Conservation (phyloP, 2,329 filamentous ascomycete species). For the Alternaria sp. region DNA sequence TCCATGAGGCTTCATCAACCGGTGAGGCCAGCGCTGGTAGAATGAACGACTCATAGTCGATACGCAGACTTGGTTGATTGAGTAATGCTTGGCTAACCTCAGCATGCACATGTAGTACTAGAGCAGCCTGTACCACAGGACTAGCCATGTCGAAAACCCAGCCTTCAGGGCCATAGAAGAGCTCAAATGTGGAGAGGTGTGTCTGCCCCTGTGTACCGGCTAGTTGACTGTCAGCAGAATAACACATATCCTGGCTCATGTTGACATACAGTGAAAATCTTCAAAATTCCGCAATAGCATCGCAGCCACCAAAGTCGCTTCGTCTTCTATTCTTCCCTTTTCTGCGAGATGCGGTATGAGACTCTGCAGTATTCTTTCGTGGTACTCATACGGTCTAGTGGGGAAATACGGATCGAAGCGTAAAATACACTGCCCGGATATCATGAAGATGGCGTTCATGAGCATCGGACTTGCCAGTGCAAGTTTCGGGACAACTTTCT, state of each 20-base stretch:
- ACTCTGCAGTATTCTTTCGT: slow-evolving; percentile 23
- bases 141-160: slow-evolving; percentile 24
- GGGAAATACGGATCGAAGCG: slow-evolving; percentile 28
- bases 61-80: slow-evolving; percentile 17
- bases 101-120: slow-evolving; percentile 28
- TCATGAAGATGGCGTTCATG: slow-evolving; percentile 51
- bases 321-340: slow-evolving; percentile 26
- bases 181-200: slow-evolving; percentile 25
- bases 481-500: slow-evolving; percentile 19
- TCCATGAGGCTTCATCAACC: slow-evolving; percentile 23
- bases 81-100: slow-evolving; percentile 26
- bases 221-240: slow-evolving; percentile 15
- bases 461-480: slow-evolving; percentile 51
- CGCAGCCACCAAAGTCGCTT: slow-evolving; percentile 26
- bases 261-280: slow-evolving; percentile 26
- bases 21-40: slow-evolving; percentile 14
- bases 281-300: slow-evolving; percentile 30
- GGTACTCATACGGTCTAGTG: slow-evolving; percentile 24
- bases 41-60: slow-evolving; percentile 21
- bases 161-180: slow-evolving; percentile 23
- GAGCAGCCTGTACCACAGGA: slow-evolving; percentile 25
- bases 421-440: slow-evolving; percentile 50
- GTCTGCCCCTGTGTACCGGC: slow-evolving; percentile 27
- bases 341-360: slow-evolving; percentile 28
- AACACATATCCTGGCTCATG: background rate